Base-by-base conservation (phyloP, 2,329 filamentous ascomycete species). In the Cladosporium sp. region DNA sequence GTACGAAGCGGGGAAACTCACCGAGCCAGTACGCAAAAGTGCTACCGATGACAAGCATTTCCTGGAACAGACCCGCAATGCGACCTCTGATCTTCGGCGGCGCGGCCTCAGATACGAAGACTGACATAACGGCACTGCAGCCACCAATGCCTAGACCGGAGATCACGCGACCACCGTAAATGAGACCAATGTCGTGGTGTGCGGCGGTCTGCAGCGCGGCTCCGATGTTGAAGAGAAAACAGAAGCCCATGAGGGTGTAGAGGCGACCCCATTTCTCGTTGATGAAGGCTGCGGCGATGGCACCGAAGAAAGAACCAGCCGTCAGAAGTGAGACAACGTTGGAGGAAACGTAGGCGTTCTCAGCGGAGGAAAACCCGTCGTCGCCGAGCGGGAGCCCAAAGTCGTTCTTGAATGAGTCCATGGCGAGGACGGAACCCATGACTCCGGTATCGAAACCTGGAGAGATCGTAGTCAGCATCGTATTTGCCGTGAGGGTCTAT, bases 261-360 rank as follows among this genome's bases (percentile, higher is more conserved):
- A 77, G 76, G 43, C 84, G 76, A 11, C 84, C 84, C 58, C 69
- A 80, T 56, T 64, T 68, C 58, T 83, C 80, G 9, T 79, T 74
- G 46, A 78, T 62, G 74, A 75, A 80, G 28, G 74, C 74, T 5
- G 77, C 76, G 13, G 79, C 58, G 56, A 87, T 74, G 56, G 82
- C 82, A 31, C 83, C 83, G 51, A 80, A 74, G 66, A 87, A 86
- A 56, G 82, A 85, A 43, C 84, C 84, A 38, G 80, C 84, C 66
- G 86, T 83, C 10, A 87, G 76, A 0, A 81, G 83, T 16, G 83
- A 85, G 31, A 86, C 84, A 53, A 88, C 82, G 61, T 85, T 86
- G 56, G 83, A 80, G 40, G 78, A 79, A 49, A 85, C 77, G 34
- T 71, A 67, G 3, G 69, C 76, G 6, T 73, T 68, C 35, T 68